Conservation (phyloP, 2,329 filamentous ascomycete genomes). For the Dothideomycetes sp. region DNA sequence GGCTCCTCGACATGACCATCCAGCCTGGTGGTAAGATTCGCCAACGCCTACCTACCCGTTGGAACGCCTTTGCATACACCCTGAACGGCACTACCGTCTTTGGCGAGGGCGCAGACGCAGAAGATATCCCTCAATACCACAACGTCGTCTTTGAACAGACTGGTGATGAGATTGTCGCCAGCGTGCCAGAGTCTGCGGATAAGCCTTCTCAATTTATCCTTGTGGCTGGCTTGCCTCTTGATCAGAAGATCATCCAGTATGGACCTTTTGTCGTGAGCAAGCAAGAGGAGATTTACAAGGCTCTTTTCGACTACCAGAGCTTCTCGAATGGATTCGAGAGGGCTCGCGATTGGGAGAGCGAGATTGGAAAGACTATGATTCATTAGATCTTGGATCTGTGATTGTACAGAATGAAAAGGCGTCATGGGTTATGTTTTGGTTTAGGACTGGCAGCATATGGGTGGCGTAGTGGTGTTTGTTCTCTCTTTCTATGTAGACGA, state of each 20-base stretch:
- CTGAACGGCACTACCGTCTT: constrained; percentile 63
- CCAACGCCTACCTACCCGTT: constrained; percentile 66
- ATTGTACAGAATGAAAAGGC: too few relatives aligned
- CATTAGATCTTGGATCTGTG: too few relatives aligned
- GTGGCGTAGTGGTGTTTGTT: too few relatives aligned
- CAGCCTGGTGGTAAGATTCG: constrained; percentile 65
- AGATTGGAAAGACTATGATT: constrained; percentile 72
- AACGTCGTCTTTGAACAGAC: constrained; percentile 79
- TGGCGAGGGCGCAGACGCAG: constrained; percentile 41
- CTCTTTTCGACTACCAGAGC: constrained; percentile 63
- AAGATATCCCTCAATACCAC: constrained; percentile 57
- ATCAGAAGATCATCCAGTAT: constrained; percentile 74
- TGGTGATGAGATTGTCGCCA: constrained; percentile 64
- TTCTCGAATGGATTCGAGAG: constrained; percentile 70
- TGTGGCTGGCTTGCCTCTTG: constrained; percentile 66
- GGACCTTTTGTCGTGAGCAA: constrained; percentile 72
- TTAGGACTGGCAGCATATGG: too few relatives aligned
- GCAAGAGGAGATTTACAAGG: constrained; percentile 63
- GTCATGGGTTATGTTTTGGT: too few relatives aligned
- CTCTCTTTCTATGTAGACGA: too few relatives aligned
- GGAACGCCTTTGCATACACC: constrained; percentile 85
- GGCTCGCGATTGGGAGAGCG: constrained; percentile 66
- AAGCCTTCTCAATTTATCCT: constrained; percentile 53
- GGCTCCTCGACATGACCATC: constrained; percentile 77
- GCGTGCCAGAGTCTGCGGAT: constrained; percentile 55